Conservation (phyloP, 2,329 filamentous ascomycete species). For the Ustulina deusta region DNA sequence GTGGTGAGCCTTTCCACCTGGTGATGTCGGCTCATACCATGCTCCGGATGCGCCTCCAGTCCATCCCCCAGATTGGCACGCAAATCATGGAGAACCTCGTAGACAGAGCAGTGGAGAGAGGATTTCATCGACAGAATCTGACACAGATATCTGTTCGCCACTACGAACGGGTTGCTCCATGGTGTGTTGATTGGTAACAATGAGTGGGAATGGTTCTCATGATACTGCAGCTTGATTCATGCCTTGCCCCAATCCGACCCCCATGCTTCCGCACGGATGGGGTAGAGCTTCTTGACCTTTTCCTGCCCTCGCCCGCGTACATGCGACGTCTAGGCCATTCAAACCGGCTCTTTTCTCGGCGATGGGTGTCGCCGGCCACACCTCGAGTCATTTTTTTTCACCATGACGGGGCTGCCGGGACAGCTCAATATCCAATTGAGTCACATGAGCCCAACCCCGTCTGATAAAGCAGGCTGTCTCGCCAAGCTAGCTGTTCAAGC, state of each 20-base stretch:
- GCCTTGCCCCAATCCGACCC: slow-evolving; percentile 30
- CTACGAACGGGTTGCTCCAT: not conserved
- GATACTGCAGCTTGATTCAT: slow-evolving; percentile 25
- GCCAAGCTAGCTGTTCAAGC: slow-evolving; percentile 18
- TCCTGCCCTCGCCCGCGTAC: slow-evolving; percentile 29
- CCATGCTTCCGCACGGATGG: slow-evolving; percentile 35
- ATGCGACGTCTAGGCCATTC: slow-evolving; percentile 36
- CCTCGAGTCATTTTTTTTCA: slow-evolving; percentile 2
- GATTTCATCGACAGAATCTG: slow-evolving; percentile 33
- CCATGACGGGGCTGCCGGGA: not conserved
- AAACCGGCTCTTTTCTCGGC: slow-evolving; percentile 27
- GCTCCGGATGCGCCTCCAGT: slow-evolving; percentile 7
- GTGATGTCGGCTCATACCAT: slow-evolving; percentile 1
- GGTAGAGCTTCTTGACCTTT: slow-evolving; percentile 22
- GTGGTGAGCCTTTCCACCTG: not conserved
- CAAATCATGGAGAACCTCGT: slow-evolving; percentile 23
- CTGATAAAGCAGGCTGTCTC: slow-evolving; percentile 7
- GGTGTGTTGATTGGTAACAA: slow-evolving; percentile 25
- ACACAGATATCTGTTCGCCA: slow-evolving; percentile 20
- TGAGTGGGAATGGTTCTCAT: slow-evolving; percentile 17
- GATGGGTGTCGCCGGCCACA: slow-evolving; percentile 15
- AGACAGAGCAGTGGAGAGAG: not conserved
- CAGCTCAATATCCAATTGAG: slow-evolving; percentile 14
- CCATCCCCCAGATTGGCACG: slow-evolving; percentile 36
- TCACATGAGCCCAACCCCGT: slow-evolving; percentile 11